Evolutionary conservation across 2,329 filamentous ascomycete genomes (phyloP), one percentile per base, ranked within the genome.

Genomic region (Drechslerella coelobrocha): DNA sequence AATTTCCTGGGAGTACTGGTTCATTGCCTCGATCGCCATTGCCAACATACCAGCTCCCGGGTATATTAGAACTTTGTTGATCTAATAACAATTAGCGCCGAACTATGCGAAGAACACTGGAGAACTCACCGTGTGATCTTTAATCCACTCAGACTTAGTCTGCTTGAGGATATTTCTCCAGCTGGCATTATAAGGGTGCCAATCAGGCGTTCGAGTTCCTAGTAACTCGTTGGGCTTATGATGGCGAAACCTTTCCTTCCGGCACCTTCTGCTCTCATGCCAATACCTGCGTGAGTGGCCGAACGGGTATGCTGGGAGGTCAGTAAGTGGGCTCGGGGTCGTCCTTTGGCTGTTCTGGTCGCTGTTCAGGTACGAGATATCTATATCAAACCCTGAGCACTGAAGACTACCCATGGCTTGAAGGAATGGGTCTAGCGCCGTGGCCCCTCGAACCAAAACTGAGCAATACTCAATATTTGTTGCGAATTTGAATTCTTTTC

Each of bases 21-120:
- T 53, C 62, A 60, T 60, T 23, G 62, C 62, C 26, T 68, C 54
- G 29, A 68, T 68, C 19, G 62, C 62, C 54, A 68, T 68, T 39
- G 54, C 17, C 9, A 68, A 8, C 54, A 68, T 60, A 7, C 62
- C 62, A 3, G 62, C 54, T n/a, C 54, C 48, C 10, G 62, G 62
- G 23, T 60, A 68, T 29, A 60, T 29, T 21, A 68, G 24, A 4
- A 50, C 26, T 3, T 55, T 39, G 31, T 68, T 59, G 9, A 68
- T 48, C 54, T 57, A 57, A n/a, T 4, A 12, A 29, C 2, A 14
- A 14, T 9, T 17, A 43, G 27, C 43, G 34, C 26, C 1, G 37
- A 6, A 21, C n/a, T 19, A 29, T n/a, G 27, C 24, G 14, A 10
- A 14, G 34, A 3, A 14, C 12, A 5, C 34, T 4, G 12, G 34